Percentiles rank a stretch among this genome's conserved stretches.
Conservation (phyloP, 2,329 filamentous ascomycete species). For the Capronia coronata region DNA sequence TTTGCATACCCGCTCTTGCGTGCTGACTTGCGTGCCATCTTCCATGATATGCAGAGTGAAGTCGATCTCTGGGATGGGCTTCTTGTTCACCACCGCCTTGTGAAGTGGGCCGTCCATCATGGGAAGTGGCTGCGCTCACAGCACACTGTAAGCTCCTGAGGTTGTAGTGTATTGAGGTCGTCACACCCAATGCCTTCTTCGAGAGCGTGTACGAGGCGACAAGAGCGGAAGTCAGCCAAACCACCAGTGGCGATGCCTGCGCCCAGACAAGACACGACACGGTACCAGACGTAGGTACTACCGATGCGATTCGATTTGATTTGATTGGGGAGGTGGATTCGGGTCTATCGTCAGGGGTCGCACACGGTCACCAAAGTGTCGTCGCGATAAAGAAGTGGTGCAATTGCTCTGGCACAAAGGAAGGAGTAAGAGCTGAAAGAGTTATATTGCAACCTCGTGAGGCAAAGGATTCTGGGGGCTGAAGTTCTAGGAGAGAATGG, state of each 20-base stretch:
- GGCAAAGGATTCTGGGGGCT: conserved; percentile 14
- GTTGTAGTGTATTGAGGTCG: not conserved
- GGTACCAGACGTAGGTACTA: not conserved
- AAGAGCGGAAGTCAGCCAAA: conserved; percentile 7
- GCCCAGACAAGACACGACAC: not conserved
- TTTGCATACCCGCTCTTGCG: conserved; percentile 94
- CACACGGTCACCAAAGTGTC: not conserved
- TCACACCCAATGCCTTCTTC: not conserved
- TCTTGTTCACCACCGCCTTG: conserved; percentile 89
- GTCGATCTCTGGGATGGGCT: conserved; percentile 93
- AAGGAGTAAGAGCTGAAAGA: conserved; percentile 14
- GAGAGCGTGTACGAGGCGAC: not conserved
- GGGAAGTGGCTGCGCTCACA: conserved; percentile 21
- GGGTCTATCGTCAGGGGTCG: not conserved
- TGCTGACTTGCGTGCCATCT: conserved; percentile 91
- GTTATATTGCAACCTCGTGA: not conserved
- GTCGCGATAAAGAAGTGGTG: not conserved
- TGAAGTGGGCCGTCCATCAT: conserved; percentile 54
- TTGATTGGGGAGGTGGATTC: conserved; percentile 1
- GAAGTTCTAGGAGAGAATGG: conserved; percentile 12
- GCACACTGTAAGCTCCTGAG: conserved; percentile 16
- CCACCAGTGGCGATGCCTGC: conserved; percentile 4
- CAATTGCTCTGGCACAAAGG: not conserved
- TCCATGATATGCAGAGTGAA: conserved; percentile 99
- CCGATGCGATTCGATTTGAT: conserved; percentile 1